Evolutionary conservation across 306 rosid species (phyloP).

Genomic region (Astragalus glycyphyllos): DNA sequence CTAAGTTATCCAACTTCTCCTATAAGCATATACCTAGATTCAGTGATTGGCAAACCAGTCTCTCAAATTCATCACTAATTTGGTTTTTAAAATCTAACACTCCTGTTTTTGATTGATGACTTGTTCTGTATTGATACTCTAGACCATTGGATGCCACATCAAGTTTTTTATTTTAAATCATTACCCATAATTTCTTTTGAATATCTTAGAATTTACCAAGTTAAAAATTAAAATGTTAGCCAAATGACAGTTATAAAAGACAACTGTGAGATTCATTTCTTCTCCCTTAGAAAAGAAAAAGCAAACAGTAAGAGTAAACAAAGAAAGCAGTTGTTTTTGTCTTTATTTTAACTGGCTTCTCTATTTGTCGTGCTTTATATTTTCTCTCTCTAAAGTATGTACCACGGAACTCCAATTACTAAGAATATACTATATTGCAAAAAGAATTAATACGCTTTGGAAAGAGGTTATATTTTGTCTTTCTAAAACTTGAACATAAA

Average conservation of each 20-base stretch:
- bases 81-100: no score
- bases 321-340: not conserved
- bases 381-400: not conserved
- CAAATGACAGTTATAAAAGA: not conserved
- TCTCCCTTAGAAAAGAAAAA: slow-evolving; percentile 5
- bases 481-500: not conserved
- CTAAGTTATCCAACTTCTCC: slow-evolving; percentile 35
- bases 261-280: slow-evolving; percentile 2
- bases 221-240: not conserved
- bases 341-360: not conserved
- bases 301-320: slow-evolving; percentile 2
- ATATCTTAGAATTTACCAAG: no score
- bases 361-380: not conserved
- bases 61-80: no score
- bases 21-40: no score
- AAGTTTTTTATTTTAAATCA: no score
- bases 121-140: no score
- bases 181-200: no score
- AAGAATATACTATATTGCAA: not conserved
- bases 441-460: not conserved
- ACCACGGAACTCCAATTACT: not conserved
- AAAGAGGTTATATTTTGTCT: slow-evolving; percentile 15
- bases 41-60: no score
- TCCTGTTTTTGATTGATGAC: no score
- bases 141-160: no score